Percentiles rank a stretch among this genome's conserved stretches.
Evolutionary conservation across 495 filamentous ascomycete species (phyloP).

Genomic region (Hypoxylon lenormandii): DNA sequence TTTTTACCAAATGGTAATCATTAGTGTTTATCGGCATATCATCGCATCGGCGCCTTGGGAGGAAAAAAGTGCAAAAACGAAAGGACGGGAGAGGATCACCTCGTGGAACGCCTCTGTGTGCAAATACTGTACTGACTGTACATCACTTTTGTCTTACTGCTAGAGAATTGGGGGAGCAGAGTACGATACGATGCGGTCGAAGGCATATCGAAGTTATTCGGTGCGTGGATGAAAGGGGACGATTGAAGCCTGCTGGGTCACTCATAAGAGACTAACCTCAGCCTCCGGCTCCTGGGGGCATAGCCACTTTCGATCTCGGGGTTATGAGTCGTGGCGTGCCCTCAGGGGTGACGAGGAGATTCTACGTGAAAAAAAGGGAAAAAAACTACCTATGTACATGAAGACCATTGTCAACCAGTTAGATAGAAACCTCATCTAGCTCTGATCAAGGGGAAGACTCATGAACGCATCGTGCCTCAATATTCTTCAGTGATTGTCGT

Average conservation of each 20-base stretch:
- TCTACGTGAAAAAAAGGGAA: slow-evolving; percentile 19
- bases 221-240: slow-evolving; percentile 39
- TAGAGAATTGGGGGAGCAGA: not conserved
- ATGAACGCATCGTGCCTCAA: slow-evolving; percentile 13
- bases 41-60: slow-evolving; percentile 32
- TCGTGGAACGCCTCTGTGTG: slow-evolving; percentile 22
- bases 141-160: slow-evolving; percentile 32
- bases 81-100: slow-evolving; percentile 15
- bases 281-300: slow-evolving; percentile 30
- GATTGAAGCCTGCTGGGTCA: slow-evolving; percentile 31
- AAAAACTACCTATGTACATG: slow-evolving; percentile 34
- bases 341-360: slow-evolving; percentile 37
- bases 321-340: slow-evolving; percentile 6
- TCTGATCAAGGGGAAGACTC: slow-evolving; percentile 16
- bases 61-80: slow-evolving; percentile 12
- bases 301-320: slow-evolving; percentile 14
- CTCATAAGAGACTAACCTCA: slow-evolving; percentile 26
- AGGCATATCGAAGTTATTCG: slow-evolving; percentile 26
- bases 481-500: not conserved
- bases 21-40: slow-evolving; percentile 30
- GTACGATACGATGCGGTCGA: slow-evolving; percentile 13
- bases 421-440: slow-evolving; percentile 27
- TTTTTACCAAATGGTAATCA: slow-evolving; percentile 17
- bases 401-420: slow-evolving; percentile 21
- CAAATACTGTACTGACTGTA: slow-evolving; percentile 41